These are phyloP conservation scores for Aspergillus cejpii DNA, from an alignment of 2,329 filamentous ascomycete genomes.

Conservation along the genomic window DNA sequence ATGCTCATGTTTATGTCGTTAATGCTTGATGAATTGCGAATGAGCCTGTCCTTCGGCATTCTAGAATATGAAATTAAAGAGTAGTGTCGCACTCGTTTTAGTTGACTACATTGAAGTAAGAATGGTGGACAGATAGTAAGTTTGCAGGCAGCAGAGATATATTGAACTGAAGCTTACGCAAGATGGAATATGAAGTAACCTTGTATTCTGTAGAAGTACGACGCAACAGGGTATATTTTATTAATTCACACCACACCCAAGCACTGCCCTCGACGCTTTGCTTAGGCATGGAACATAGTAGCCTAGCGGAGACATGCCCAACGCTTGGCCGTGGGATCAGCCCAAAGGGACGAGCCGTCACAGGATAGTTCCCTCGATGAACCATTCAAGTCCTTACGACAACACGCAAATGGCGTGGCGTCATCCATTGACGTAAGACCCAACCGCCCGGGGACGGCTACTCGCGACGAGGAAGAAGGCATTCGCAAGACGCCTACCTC, in stretches of 20 bases:
- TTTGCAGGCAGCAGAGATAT: too few species aligned
- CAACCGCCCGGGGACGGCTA: too few species aligned
- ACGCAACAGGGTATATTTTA: too few species aligned
- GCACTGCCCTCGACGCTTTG: neutral
- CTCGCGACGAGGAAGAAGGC: too few species aligned
- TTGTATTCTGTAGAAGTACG: too few species aligned
- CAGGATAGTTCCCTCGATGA: neutral
- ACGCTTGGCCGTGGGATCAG: neutral
- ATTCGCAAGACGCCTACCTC: too few species aligned
- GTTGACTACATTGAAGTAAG: neutral
- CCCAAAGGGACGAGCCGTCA: neutral
- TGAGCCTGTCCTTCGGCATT: too few species aligned
- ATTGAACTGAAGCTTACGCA: too few species aligned
- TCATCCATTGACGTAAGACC: too few species aligned
- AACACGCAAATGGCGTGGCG: neutral
- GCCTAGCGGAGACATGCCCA: neutral
- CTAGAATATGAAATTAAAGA: neutral
- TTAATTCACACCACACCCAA: neutral
- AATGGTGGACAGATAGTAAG: too few species aligned
- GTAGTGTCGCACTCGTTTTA: neutral
- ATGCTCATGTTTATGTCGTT: neutral
- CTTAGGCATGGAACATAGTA: neutral
- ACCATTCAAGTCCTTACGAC: neutral
- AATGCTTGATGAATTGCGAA: neutral
- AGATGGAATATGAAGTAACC: too few species aligned